Evolutionary conservation across 345 rosid genomes (phyloP).

Genomic region (Kandelia obovata): DNA sequence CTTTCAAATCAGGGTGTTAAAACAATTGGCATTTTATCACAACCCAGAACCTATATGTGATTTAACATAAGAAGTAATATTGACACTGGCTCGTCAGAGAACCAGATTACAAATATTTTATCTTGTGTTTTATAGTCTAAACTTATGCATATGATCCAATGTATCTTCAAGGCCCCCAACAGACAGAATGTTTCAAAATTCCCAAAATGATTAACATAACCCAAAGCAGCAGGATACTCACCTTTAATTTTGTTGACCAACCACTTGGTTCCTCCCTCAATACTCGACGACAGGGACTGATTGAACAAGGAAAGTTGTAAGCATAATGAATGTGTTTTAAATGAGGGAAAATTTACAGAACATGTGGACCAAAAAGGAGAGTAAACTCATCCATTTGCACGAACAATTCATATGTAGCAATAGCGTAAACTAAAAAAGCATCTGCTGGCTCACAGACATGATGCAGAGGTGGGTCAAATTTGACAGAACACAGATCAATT

Average conservation of each 20-base stretch:
- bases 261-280: slow-evolving; percentile 92
- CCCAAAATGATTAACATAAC: neutral
- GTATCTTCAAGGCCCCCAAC: neutral
- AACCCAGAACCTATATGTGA: too few species aligned
- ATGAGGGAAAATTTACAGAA: neutral
- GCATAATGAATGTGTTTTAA: neutral
- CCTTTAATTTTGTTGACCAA: slow-evolving; percentile 94
- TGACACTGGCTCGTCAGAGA: neutral
- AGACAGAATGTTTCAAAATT: neutral
- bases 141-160: neutral
- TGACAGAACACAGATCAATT: too few species aligned
- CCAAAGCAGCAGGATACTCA: slow-evolving; percentile 11
- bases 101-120: neutral
- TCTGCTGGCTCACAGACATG: too few species aligned
- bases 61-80: neutral
- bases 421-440: neutral
- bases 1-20: too few species aligned
- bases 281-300: slow-evolving; percentile 74
- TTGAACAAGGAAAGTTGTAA: slow-evolving; percentile 6
- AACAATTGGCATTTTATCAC: too few species aligned
- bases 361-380: neutral
- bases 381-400: too few species aligned
- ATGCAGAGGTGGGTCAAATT: too few species aligned
- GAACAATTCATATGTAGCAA: too few species aligned
- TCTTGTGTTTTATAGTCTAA: neutral